A percentile compares a stretch with the other conserved stretches of the same genome.
Evolutionary conservation across 148 eudicot genomes (phyloP).

Genomic region (Diospyros kaki): DNA sequence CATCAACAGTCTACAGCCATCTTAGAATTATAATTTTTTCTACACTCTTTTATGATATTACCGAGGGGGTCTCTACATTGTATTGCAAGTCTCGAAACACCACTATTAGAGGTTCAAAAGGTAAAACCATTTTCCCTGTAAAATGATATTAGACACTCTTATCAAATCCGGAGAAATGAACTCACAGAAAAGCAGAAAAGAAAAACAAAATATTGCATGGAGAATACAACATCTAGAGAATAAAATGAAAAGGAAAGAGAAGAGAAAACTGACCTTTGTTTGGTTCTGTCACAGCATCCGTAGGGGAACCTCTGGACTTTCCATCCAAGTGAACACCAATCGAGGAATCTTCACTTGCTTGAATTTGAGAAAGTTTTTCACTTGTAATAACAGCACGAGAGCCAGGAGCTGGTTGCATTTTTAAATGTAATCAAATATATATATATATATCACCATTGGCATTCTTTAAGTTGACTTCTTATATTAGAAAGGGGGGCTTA

Average conservation of each 20-base stretch:
- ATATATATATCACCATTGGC: too few relatives aligned
- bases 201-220: not conserved
- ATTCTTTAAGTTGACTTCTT: not conserved
- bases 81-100: constrained; percentile 65
- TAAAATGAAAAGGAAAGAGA: not conserved
- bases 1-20: not conserved
- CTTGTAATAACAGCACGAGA: constrained; percentile 57
- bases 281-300: constrained; percentile 10
- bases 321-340: not conserved
- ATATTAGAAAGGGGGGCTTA: constrained; percentile 24
- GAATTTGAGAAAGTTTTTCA: constrained; percentile 42
- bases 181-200: not conserved
- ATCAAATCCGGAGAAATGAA: not conserved
- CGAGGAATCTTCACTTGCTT: constrained; percentile 19
- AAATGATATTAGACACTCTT: constrained; percentile 13
- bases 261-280: constrained; percentile 26
- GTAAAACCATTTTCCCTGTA: constrained; percentile 62
- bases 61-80: constrained; percentile 64
- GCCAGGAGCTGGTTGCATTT: constrained; percentile 47
- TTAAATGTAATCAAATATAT: not conserved
- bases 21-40: not conserved
- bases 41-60: constrained; percentile 9
- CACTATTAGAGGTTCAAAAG: constrained; percentile 63
- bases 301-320: not conserved
- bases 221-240: not conserved